Conservation (phyloP, 805 yeast species). For the Henningerozyma blattae region DNA sequence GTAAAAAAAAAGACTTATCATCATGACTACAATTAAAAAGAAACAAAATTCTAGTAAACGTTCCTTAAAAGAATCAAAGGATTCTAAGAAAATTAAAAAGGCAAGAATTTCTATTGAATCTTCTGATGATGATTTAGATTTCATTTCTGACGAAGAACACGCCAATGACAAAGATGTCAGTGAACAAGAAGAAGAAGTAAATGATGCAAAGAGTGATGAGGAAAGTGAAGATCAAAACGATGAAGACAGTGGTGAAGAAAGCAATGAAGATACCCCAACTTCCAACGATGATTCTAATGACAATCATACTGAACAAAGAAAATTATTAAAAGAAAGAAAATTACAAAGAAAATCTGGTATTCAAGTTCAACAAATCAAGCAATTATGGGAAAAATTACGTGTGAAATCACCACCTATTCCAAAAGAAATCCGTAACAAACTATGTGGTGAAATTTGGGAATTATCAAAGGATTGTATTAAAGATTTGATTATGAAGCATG, state of each 20-base stretch:
- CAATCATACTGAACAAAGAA: constrained; percentile 71
- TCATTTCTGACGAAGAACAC: constrained; percentile 7
- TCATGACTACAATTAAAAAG: no score
- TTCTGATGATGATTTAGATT: constrained; percentile 22
- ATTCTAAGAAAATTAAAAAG: constrained; percentile 9
- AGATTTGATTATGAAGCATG: constrained; percentile 88
- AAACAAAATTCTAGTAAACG: no score
- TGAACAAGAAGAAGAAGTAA: constrained; percentile 25
- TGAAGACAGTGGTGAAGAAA: constrained; percentile 21
- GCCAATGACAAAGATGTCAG: constrained; percentile 13
- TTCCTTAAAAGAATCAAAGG: neutral
- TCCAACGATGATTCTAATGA: constrained; percentile 27
- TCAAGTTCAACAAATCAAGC: constrained; percentile 74
- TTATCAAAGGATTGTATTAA: constrained; percentile 62
- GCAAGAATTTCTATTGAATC: constrained; percentile 24
- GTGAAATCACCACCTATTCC: constrained; percentile 76
- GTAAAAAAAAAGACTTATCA: constrained; percentile 10
- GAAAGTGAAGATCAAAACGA: constrained; percentile 19
- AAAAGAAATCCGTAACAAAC: constrained; percentile 59
- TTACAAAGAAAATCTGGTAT: constrained; percentile 77
- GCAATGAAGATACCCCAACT: constrained; percentile 21
- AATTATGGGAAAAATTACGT: constrained; percentile 83
- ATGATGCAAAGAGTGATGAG: constrained; percentile 14
- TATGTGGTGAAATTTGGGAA: constrained; percentile 78
- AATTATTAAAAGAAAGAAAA: constrained; percentile 69